Conservation (phyloP, 306 rosid species). For the Lotus japonicus region DNA sequence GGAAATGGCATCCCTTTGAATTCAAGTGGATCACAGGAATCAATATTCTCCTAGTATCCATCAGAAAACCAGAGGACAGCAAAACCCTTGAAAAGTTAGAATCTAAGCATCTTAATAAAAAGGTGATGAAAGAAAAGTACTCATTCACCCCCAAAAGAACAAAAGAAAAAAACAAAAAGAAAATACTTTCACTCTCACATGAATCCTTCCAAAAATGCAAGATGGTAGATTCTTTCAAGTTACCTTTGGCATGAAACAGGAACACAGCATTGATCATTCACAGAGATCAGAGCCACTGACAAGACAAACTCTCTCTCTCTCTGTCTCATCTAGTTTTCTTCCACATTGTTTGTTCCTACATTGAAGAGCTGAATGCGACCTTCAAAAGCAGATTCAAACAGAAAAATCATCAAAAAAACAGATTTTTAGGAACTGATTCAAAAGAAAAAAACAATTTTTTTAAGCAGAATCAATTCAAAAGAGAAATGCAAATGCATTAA, state of each 20-base stretch:
- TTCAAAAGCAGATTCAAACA: background rate
- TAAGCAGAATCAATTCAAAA: background rate
- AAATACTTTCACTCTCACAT: background rate
- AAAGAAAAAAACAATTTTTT: too few species aligned
- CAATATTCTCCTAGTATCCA: background rate
- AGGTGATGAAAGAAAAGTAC: slow-evolving; percentile 8
- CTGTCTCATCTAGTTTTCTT: background rate
- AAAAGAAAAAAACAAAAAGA: background rate
- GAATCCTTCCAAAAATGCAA: slow-evolving; percentile 6
- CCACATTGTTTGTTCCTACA: slow-evolving; percentile 4
- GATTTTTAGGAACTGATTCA: background rate
- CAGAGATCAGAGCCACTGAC: slow-evolving; percentile 29
- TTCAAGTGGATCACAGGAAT: background rate
- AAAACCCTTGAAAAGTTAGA: background rate
- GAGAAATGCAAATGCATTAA: slow-evolving; percentile 3
- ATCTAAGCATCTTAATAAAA: background rate
- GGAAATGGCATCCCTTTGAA: background rate
- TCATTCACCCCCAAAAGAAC: background rate
- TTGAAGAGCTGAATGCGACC: slow-evolving; percentile 11
- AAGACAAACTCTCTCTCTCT: background rate
- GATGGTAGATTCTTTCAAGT: background rate
- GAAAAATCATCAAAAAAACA: background rate
- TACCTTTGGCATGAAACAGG: slow-evolving; percentile 13
- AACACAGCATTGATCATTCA: slow-evolving; percentile 21
- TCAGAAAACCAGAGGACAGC: background rate